These are phyloP conservation scores for Stylosanthes scabra DNA, from an alignment of 331 rosid genomes.

Conservation along the genomic window DNA sequence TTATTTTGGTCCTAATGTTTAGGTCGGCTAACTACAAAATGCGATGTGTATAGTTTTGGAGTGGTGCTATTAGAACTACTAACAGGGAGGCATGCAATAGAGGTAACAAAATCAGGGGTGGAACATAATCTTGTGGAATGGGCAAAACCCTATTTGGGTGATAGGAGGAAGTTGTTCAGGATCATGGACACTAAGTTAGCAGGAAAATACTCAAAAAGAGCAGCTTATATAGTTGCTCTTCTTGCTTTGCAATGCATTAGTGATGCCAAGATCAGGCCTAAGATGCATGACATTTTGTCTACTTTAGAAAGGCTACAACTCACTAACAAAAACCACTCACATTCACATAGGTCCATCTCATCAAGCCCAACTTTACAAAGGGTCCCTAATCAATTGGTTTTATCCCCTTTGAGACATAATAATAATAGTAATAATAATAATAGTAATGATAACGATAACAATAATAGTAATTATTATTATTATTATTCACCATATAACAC, in stretches of 20 bases:
- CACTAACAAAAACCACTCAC: neutral
- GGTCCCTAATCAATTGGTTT: conserved; percentile 29
- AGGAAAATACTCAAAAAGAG: conserved; percentile 74
- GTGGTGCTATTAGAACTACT: conserved; percentile 73
- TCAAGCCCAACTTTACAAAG: conserved; percentile 36
- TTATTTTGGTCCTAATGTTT: conserved; percentile 2
- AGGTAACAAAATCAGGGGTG: conserved; percentile 55
- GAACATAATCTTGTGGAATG: conserved; percentile 74
- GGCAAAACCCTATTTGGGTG: conserved; percentile 71
- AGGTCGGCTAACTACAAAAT: conserved; percentile 73
- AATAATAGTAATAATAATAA: neutral
- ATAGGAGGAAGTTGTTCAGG: conserved; percentile 70
- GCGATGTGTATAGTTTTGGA: conserved; percentile 87
- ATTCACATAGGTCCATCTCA: conserved; percentile 24
- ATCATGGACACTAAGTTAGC: conserved; percentile 78
- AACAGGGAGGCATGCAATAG: conserved; percentile 68
- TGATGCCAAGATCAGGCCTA: conserved; percentile 69
- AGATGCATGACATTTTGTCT: conserved; percentile 67
- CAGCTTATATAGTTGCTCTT: conserved; percentile 59
- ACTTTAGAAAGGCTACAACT: conserved; percentile 54
- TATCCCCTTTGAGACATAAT: conserved; percentile 36
- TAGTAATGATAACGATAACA: neutral
- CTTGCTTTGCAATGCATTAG: conserved; percentile 67
- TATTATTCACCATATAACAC: neutral
- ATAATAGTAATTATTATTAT: neutral